Evolutionary conservation across 2,329 filamentous ascomycete genomes (phyloP).

Genomic region (Exophiala mesophila): DNA sequence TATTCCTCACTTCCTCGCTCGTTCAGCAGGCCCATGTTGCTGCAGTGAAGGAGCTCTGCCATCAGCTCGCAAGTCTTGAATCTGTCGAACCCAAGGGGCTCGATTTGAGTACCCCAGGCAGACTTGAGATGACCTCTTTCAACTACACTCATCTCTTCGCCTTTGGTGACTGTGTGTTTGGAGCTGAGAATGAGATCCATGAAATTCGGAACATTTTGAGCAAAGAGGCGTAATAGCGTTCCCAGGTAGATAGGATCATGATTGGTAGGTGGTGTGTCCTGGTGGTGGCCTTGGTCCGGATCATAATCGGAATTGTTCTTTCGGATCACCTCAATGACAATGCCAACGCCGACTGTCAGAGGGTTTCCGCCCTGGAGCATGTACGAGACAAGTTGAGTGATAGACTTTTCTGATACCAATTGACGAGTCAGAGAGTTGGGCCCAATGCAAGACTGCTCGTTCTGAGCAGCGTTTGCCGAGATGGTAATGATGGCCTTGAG

Average conservation of each 20-base stretch:
- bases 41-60: slow-evolving; percentile 95
- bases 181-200: slow-evolving; percentile 83
- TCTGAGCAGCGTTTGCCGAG: slow-evolving; percentile 94
- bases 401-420: slow-evolving; percentile 79
- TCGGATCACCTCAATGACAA: slow-evolving; percentile 95
- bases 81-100: slow-evolving; percentile 91
- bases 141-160: slow-evolving; percentile 55
- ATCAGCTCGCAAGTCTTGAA: slow-evolving; percentile 99
- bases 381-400: slow-evolving; percentile 77
- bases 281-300: slow-evolving; percentile 77
- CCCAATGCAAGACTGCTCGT: slow-evolving; percentile 97
- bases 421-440: slow-evolving; percentile 95
- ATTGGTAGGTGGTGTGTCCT: slow-evolving; percentile 72
- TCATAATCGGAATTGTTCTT: slow-evolving; percentile 99
- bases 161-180: slow-evolving; percentile 53
- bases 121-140: slow-evolving; percentile 72
- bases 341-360: slow-evolving; percentile 90
- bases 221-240: slow-evolving; percentile 81
- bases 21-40: slow-evolving; percentile 96
- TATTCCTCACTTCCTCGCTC: slow-evolving; percentile 85
- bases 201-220: slow-evolving; percentile 85
- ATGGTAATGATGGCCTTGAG: slow-evolving; percentile 99
- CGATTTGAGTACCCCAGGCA: slow-evolving; percentile 85
- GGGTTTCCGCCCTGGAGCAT: slow-evolving; percentile 95
- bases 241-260: slow-evolving; percentile 95